Base-by-base conservation (phyloP, 129 eudicot species). In the Flaveria robusta region DNA sequence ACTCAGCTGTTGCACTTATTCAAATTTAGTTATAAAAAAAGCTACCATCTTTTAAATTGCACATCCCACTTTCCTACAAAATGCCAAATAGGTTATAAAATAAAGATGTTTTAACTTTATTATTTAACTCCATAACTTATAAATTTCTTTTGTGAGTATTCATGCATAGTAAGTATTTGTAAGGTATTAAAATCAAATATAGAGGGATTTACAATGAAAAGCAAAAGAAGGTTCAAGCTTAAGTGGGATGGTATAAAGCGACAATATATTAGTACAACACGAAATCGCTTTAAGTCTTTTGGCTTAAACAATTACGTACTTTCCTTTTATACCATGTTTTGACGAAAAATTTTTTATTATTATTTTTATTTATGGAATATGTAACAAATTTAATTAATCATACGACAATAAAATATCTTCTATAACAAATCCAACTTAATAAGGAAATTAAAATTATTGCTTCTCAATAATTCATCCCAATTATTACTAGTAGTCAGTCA, bases 241-340 rank as follows among this genome's bases (percentile, higher is more conserved):
- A 56, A 56, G 3, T 3, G 29, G 66, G 24, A 59, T 59, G 16
- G 39, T 60, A 60, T 8, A 60, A 60, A 60, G 16, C 3, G 67
- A 60, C 37, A 27, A 26, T 1, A 5, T 11, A 60, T 60, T 60
- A 60, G 26, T 54, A 22, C 3, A 54, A 54, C 42, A 60, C 39
- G 67, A 60, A 60, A 60, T 60, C 39, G 66, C 66, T 23, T 23
- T 16, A 27, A 60, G 26, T 13, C 37, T 60, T 60, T 60, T 24
- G 16, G 60, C 24, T 18, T 9, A 29, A 23, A 60, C 7, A 24
- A 9, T 60, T 60, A 22, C 60, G 12, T 1, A 51, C 58, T 51
- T 51, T n/a, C n/a, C 22, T n/a, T 15, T 51, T 5, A 51, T 51
- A 7, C 60, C 60, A 54, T 54, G 59, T 52, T 52, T 54, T 19